These are phyloP conservation scores for Calendula officinalis DNA, from an alignment of 129 eudicot genomes.

Conservation along the genomic window DNA sequence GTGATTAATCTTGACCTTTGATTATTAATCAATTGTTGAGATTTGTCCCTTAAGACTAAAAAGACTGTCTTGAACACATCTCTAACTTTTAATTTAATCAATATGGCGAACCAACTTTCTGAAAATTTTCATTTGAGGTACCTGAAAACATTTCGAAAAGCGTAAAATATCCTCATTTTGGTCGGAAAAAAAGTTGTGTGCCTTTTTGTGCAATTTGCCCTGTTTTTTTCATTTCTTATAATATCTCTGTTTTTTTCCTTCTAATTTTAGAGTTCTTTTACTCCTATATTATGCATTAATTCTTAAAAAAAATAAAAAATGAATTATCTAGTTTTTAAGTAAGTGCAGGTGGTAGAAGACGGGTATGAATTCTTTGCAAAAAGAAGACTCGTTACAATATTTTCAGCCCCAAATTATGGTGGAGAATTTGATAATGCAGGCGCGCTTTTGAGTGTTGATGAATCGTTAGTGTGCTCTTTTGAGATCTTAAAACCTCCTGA, in stretches of 20 bases:
- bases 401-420: conserved; percentile 91
- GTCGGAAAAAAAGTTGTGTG: too few relatives aligned
- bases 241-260: background rate
- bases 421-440: conserved; percentile 91
- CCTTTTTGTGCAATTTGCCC: too few relatives aligned
- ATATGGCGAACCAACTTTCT: too few relatives aligned
- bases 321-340: background rate
- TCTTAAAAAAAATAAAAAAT: background rate
- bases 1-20: too few relatives aligned
- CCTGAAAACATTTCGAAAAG: too few relatives aligned
- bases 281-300: background rate
- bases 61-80: too few relatives aligned
- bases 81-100: too few relatives aligned
- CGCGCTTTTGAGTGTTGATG: conserved; percentile 74
- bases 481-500: conserved; percentile 69
- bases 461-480: conserved; percentile 65
- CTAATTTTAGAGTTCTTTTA: background rate
- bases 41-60: too few relatives aligned
- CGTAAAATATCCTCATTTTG: too few relatives aligned
- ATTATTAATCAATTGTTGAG: too few relatives aligned
- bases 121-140: too few relatives aligned
- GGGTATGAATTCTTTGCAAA: conserved; percentile 88
- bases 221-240: background rate
- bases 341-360: conserved; percentile 75
- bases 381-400: conserved; percentile 67